Evolutionary conservation across 306 rosid species (phyloP).

Genomic region (Fagus sylvatica): DNA sequence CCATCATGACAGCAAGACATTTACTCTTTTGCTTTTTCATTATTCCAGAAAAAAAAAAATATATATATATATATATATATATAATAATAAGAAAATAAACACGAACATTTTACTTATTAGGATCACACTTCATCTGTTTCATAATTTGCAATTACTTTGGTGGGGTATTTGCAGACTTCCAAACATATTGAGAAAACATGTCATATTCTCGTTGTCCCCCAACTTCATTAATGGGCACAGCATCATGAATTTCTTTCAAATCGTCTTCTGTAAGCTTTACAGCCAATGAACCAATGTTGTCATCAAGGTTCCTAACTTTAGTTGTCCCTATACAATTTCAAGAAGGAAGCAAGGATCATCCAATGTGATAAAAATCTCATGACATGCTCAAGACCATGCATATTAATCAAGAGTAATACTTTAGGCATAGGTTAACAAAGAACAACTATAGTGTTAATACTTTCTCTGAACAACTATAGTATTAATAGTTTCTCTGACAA

Average conservation of each 20-base stretch:
- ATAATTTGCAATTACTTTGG: constrained; percentile 22
- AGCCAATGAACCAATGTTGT: constrained; percentile 55
- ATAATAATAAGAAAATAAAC: not conserved
- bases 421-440: not conserved
- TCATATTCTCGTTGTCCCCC: constrained; percentile 50
- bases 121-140: not conserved
- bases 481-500: no score
- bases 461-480: not conserved
- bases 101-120: not conserved
- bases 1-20: not conserved
- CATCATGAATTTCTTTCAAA: constrained; percentile 57
- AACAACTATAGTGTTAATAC: not conserved
- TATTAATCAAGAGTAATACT: not conserved
- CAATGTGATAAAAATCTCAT: constrained; percentile 6
- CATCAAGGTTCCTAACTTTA: constrained; percentile 54
- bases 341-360: not conserved
- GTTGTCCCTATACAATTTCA: constrained; percentile 51
- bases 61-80: not conserved
- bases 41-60: not conserved
- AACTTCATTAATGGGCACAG: constrained; percentile 53
- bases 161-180: constrained; percentile 63
- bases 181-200: constrained; percentile 20
- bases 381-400: not conserved
- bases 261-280: constrained; percentile 59
- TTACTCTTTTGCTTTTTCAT: not conserved